phyloP scores from a whole-genome alignment of 208 protist species.

The Leishmania mexicana region DNA sequence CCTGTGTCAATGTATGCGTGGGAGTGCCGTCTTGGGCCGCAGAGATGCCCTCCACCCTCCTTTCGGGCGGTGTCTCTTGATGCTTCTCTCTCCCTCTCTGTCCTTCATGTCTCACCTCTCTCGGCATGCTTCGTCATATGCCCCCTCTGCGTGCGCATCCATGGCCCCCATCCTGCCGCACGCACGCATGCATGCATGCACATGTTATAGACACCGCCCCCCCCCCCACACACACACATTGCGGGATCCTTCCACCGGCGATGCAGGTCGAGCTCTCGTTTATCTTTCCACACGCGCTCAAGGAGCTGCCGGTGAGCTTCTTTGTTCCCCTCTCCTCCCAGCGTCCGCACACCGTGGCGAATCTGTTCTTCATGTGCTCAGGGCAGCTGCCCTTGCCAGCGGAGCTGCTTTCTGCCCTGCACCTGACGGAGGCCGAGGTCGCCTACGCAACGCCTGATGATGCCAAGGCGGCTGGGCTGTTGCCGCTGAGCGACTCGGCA shows the following conservation, averaged over 20 bases:
- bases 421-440: conserved; percentile 17
- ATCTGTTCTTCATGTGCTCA: conserved; percentile 72
- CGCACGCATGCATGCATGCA: not conserved
- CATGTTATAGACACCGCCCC: not conserved
- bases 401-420: conserved; percentile 31
- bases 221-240: not conserved
- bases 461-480: conserved; percentile 38
- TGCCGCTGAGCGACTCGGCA: conserved; percentile 59
- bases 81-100: not conserved
- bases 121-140: not conserved
- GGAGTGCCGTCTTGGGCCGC: not conserved
- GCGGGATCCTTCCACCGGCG: not conserved
- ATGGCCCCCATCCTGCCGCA: not conserved
- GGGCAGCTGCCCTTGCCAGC: conserved; percentile 53
- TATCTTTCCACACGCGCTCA: conserved; percentile 55
- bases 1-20: not conserved
- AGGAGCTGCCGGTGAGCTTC: conserved; percentile 41
- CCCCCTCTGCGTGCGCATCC: not conserved
- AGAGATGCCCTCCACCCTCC: not conserved
- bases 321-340: conserved; percentile 52
- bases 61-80: not conserved
- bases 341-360: conserved; percentile 60
- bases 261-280: conserved; percentile 74
- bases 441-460: conserved; percentile 24
- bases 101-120: not conserved